phyloP scores from a whole-genome alignment of 139 green algal species.

The Tetradesmus obliquus region DNA sequence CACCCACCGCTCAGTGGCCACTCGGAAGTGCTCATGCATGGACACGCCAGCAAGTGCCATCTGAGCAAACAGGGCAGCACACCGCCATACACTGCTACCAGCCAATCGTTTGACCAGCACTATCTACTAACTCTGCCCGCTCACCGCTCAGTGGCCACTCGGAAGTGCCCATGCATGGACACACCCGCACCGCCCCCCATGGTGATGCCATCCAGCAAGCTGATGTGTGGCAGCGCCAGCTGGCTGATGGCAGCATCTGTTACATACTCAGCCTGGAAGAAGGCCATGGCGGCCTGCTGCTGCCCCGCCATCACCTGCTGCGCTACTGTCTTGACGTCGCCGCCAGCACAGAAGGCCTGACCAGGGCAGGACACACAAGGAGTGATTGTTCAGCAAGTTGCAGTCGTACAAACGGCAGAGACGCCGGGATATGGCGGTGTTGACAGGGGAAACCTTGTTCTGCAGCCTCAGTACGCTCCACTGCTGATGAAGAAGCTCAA shows the following conservation, averaged over 20 bases:
- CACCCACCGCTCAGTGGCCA: not conserved
- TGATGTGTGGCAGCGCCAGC: constrained; percentile 80
- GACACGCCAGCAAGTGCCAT: not conserved
- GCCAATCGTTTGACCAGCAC: not conserved
- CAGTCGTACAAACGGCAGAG: not conserved
- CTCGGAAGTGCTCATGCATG: not conserved
- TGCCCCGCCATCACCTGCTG: constrained; percentile 46
- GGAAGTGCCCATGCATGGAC: constrained; percentile 87
- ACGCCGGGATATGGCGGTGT: not conserved
- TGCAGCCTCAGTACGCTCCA: not conserved
- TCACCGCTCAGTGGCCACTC: constrained; percentile 91
- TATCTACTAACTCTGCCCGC: not conserved
- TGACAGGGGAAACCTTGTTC: not conserved
- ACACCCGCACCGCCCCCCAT: constrained; percentile 95
- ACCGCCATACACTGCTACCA: not conserved
- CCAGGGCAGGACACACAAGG: not conserved
- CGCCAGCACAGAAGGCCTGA: constrained; percentile 89
- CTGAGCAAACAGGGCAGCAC: not conserved
- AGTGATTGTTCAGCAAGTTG: not conserved
- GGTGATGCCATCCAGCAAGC: constrained; percentile 92
- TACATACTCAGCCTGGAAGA: constrained; percentile 73
- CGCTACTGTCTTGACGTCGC: constrained; percentile 85
- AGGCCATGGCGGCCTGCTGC: constrained; percentile 30
- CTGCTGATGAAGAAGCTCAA: not conserved
- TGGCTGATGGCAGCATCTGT: constrained; percentile 62